A percentile compares a stretch with the other conserved stretches of the same genome.
Conservation (phyloP, 129 eudicot genomes). For the Sambucus nigra region DNA sequence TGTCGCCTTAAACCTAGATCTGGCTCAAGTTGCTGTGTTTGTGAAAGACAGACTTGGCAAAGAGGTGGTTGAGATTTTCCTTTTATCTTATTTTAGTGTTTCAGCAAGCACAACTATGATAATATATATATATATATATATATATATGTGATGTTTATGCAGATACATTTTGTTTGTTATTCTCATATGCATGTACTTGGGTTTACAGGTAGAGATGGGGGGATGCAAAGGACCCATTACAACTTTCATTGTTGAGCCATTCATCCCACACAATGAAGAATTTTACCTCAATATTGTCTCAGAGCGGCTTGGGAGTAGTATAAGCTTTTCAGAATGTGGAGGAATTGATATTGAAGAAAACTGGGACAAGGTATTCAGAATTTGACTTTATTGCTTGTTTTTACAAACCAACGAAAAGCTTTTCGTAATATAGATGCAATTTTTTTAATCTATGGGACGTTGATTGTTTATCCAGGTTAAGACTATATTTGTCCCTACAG, state of each 20-base stretch:
- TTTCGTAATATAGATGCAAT: not conserved
- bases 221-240: constrained; percentile 99
- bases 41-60: constrained; percentile 93
- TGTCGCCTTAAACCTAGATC: constrained; percentile 89
- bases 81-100: not conserved
- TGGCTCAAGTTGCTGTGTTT: constrained; percentile 80
- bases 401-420: not conserved
- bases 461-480: constrained; percentile 52
- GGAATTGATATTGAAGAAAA: constrained; percentile 99
- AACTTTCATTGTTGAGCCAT: constrained; percentile 95
- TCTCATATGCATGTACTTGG: constrained; percentile 8
- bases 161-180: not conserved
- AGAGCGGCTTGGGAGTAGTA: constrained; percentile 86
- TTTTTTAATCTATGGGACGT: not conserved
- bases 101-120: too few species aligned
- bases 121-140: too few species aligned
- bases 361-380: constrained; percentile 81
- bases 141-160: not conserved
- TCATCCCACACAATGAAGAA: constrained; percentile 89
- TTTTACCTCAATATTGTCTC: constrained; percentile 93
- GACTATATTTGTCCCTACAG: constrained; percentile 82
- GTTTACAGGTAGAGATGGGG: constrained; percentile 83
- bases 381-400: not conserved
- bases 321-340: constrained; percentile 99
- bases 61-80: constrained; percentile 42